Evolutionary conservation across 371 early-diverging fungal species (phyloP), one percentile per base, ranked within the genome.

Genomic region (Circinella umbellata): DNA sequence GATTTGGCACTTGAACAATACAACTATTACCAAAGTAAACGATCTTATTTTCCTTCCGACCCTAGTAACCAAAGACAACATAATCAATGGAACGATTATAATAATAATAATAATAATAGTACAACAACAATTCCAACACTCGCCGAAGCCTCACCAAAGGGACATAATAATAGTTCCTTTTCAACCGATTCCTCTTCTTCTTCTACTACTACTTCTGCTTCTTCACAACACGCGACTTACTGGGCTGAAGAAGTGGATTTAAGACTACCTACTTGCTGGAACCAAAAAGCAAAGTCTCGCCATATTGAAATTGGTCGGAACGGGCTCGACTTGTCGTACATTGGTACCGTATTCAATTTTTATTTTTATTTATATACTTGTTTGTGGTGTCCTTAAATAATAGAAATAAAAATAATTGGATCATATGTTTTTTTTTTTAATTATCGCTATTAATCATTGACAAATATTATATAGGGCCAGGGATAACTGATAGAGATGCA

Each of bases 401-500:
- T 42, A 42, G 6, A 42, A 9, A 42, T 42, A 42, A 9, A 42
- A 9, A 42, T 42, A 42, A 42, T 11, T 42, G 42, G 46, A 3
- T 71, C 66, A 51, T 61, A 62, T 46, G 18, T 46, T 61, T 53
- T 37, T 53, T 61, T 38, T 62, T 65, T 34, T 61, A 59, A 36
- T 39, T 69, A 34, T 6, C 9, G 42, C 20, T 36, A 14, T 48
- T 65, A 49, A 53, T 63, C 54, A 42, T 38, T 27, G 67, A 9
- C 49, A 48, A 17, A 47, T 37, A 27, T 42, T 35, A 51, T n/a
- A 51, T 68, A 91, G 98, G 98, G 5, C 88, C 90, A 15, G 98
- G 98, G 0, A 81, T 85, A 57, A 71, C 64, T 15, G 98, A 98
- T 69, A 68, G 76, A 1, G 95, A 98, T 74, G 96, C 97, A 4